Conservation (phyloP, 2,329 filamentous ascomycete species). For the Botrytis deweyae region DNA sequence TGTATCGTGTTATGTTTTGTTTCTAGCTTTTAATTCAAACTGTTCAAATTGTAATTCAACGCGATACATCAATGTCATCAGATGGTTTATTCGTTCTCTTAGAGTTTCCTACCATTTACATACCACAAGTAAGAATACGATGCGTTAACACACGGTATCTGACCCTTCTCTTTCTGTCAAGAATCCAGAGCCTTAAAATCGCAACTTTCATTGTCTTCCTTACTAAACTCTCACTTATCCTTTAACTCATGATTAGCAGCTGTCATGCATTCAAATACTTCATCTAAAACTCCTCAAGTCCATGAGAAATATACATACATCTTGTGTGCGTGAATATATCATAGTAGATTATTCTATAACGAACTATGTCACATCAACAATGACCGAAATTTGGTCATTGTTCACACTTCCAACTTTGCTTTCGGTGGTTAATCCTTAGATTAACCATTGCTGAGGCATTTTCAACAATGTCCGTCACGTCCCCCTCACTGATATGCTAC, state of each 20-base stretch:
- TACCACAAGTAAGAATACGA: neutral
- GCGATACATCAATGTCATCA: neutral
- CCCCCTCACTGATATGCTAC: neutral
- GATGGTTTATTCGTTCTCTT: neutral
- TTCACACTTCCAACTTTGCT: neutral
- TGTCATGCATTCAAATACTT: neutral
- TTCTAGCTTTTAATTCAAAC: neutral
- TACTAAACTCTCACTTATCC: neutral
- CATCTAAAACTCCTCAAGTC: neutral
- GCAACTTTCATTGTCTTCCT: neutral
- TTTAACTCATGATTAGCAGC: neutral
- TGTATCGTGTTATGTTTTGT: neutral
- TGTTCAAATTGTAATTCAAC: neutral
- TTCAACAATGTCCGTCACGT: neutral
- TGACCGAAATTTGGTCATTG: neutral
- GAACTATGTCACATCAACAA: neutral
- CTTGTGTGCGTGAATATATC: neutral
- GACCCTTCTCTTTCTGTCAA: neutral
- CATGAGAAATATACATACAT: neutral
- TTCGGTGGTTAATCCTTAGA: fast-evolving
- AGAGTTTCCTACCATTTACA: neutral
- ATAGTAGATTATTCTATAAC: neutral
- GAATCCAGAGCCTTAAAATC: neutral
- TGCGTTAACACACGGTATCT: neutral
- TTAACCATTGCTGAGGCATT: neutral